These are phyloP conservation scores for Hemileccinum impolitum DNA, from an alignment of 768 basidiomycete species.

Conservation along the genomic window DNA sequence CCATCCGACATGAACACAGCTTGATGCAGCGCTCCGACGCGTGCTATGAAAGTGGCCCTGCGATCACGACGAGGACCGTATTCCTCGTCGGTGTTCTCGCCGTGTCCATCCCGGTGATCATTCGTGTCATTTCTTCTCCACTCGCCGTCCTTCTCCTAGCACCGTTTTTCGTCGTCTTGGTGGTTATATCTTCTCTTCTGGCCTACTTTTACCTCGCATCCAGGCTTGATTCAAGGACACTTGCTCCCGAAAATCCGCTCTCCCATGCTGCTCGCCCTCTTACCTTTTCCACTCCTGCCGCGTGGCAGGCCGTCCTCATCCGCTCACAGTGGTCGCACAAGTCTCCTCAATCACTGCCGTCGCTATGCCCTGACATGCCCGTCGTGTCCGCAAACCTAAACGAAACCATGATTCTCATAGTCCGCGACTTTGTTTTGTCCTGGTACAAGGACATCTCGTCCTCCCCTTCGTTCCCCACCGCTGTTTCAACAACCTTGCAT, in stretches of 20 bases:
- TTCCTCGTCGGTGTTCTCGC: conserved; percentile 56
- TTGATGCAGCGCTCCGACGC: conserved; percentile 16
- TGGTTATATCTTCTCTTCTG: conserved; percentile 49
- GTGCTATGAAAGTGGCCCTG: conserved; percentile 31
- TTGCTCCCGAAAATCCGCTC: conserved; percentile 36
- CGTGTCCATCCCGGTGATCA: conserved; percentile 50
- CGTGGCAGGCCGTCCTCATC: conserved; percentile 88
- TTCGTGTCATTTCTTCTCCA: conserved; percentile 64
- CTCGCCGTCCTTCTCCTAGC: conserved; percentile 59
- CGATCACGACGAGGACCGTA: conserved; percentile 49
- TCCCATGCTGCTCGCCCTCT: conserved; percentile 65
- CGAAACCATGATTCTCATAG: conserved; percentile 74
- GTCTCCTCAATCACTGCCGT: conserved; percentile 62
- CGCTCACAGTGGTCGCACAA: conserved; percentile 88
- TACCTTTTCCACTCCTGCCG: conserved; percentile 87
- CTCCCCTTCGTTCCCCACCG: conserved; percentile 84
- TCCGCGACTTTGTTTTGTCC: conserved; percentile 80
- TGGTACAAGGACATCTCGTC: conserved; percentile 90
- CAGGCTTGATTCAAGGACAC: conserved; percentile 48
- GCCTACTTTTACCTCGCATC: conserved; percentile 56
- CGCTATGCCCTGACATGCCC: conserved; percentile 61
- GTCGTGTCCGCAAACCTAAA: conserved; percentile 71
- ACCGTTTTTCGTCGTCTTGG: conserved; percentile 51
- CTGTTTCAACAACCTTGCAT: conserved; percentile 75
- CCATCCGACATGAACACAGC: conserved; percentile 4